phyloP scores from a whole-genome alignment of 176 grass and related monocot genomes.

The Aegilops longissima region DNA sequence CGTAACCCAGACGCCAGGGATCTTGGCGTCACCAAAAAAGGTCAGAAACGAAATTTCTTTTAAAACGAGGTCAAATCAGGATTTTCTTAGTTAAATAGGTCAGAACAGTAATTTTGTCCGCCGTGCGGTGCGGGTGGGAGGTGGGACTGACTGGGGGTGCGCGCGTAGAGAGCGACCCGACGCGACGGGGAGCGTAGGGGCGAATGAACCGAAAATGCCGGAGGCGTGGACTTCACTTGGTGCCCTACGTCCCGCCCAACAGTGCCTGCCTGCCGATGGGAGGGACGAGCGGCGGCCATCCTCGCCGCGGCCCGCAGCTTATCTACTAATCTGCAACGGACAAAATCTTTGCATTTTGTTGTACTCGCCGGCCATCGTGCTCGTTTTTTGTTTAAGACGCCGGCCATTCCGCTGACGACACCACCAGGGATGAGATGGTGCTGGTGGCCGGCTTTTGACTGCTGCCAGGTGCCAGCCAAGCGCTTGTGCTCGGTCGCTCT shows the following conservation, averaged over 20 bases:
- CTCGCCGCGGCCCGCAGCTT: not conserved
- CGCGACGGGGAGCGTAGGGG: not conserved
- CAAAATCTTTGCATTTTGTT: not conserved
- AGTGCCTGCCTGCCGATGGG: too few relatives aligned
- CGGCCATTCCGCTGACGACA: not conserved
- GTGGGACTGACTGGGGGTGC: not conserved
- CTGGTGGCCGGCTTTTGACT: not conserved
- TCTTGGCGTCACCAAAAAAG: too few relatives aligned
- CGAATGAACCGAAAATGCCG: slow-evolving; percentile 39
- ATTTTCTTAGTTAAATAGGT: too few relatives aligned
- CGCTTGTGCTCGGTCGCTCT: not conserved
- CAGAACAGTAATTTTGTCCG: too few relatives aligned
- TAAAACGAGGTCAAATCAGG: too few relatives aligned
- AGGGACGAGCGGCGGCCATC: not conserved
- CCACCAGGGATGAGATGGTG: not conserved
- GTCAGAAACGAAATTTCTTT: too few relatives aligned
- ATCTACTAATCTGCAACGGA: not conserved
- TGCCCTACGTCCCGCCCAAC: not conserved
- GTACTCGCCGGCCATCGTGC: not conserved
- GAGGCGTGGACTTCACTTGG: slow-evolving; percentile 13
- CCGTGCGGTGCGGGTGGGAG: too few relatives aligned
- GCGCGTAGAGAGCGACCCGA: not conserved
- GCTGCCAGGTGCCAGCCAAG: not conserved
- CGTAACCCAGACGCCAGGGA: too few relatives aligned
- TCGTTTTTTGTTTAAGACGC: not conserved